Evolutionary conservation across 1,284 basidiomycete genomes (phyloP).

Genomic region (Trichosporon sp.): DNA sequence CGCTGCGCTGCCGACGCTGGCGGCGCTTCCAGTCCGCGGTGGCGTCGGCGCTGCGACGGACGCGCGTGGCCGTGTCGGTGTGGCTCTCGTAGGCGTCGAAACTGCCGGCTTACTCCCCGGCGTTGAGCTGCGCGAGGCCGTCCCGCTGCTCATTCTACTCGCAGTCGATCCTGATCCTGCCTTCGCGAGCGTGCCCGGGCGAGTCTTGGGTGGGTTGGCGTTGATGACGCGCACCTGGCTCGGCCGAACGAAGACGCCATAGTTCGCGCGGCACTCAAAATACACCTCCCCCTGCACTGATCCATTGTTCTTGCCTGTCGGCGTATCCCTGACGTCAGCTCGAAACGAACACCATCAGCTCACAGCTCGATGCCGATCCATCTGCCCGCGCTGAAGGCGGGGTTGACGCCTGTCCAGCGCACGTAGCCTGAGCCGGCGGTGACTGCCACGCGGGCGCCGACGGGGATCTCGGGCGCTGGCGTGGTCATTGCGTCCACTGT

Average conservation of each 20-base stretch:
- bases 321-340: conserved; percentile 49
- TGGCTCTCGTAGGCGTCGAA: background rate
- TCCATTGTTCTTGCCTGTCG: conserved; percentile 94
- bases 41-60: conserved; percentile 1
- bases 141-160: background rate
- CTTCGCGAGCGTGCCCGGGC: background rate
- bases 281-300: conserved; percentile 76
- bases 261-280: conserved; percentile 70
- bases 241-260: conserved; percentile 88
- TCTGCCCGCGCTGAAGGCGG: conserved; percentile 79
- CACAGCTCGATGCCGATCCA: conserved; percentile 93
- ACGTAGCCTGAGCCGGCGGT: conserved; percentile 76
- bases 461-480: conserved; percentile 38
- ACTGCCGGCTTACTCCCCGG: background rate
- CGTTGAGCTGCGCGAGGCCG: background rate
- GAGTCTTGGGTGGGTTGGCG: background rate
- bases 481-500: conserved; percentile 18
- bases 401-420: conserved; percentile 74
- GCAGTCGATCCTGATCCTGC: background rate
- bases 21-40: background rate
- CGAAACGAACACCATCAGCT: conserved; percentile 11
- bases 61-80: background rate
- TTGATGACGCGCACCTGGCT: conserved; percentile 69
- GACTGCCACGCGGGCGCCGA: conserved; percentile 59
- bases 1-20: background rate